These are phyloP conservation scores for Aplosporella prunicola DNA, from an alignment of 2,329 filamentous ascomycete species.

Conservation along the genomic window DNA sequence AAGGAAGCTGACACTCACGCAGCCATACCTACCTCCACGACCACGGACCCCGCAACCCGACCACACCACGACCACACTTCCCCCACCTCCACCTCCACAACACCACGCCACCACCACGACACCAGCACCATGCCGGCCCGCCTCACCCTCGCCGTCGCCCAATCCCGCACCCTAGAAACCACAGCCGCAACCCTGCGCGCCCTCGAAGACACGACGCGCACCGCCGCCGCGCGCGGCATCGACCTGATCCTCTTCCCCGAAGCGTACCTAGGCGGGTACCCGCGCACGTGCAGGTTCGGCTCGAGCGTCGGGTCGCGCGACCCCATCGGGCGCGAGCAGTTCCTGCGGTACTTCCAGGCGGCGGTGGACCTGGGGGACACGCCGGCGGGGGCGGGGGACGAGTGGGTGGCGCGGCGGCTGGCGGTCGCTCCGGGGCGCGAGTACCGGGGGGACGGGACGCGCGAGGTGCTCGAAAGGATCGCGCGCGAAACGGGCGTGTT, in stretches of 20 bases:
- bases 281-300: slow-evolving; percentile 70
- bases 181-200: slow-evolving; percentile 53
- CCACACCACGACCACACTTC: no score
- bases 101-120: no score
- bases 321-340: slow-evolving; percentile 67
- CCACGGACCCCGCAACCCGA: no score
- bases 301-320: slow-evolving; percentile 61
- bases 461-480: slow-evolving; percentile 69
- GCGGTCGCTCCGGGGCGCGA: slow-evolving; percentile 39
- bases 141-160: slow-evolving; percentile 41
- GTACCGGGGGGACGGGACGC: slow-evolving; percentile 60
- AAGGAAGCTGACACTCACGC: no score
- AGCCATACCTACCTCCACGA: no score
- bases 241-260: slow-evolving; percentile 82
- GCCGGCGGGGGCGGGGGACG: slow-evolving; percentile 56
- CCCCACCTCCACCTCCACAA: no score
- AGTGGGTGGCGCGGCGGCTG: slow-evolving; percentile 59
- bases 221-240: slow-evolving; percentile 51
- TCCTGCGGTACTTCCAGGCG: slow-evolving; percentile 64
- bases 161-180: slow-evolving; percentile 38
- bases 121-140: slow-evolving; percentile 31
- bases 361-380: slow-evolving; percentile 82
- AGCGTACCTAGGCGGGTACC: slow-evolving; percentile 86
- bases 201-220: slow-evolving; percentile 52
- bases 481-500: slow-evolving; percentile 73